Conservation (phyloP, 202 grass and related monocot genomes). For the Musa balbisiana region DNA sequence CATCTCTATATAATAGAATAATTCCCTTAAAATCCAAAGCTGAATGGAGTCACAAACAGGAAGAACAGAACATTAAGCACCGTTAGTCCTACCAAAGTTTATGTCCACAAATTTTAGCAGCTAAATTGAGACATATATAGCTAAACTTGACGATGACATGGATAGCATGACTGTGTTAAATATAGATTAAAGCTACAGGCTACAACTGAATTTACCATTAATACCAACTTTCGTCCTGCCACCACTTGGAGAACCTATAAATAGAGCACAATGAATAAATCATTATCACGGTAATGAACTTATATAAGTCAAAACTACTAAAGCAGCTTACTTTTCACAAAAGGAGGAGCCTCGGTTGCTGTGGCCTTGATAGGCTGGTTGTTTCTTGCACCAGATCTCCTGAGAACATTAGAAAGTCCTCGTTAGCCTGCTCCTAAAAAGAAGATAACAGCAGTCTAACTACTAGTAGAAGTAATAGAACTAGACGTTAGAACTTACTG, state of each 20-base stretch:
- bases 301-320: background rate
- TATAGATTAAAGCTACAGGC: background rate
- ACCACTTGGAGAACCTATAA: slow-evolving; percentile 43
- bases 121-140: background rate
- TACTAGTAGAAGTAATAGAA: background rate
- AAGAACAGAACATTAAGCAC: background rate
- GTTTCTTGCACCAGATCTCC: slow-evolving; percentile 35
- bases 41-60: too few species aligned
- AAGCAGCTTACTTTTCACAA: slow-evolving; percentile 35
- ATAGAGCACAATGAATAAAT: slow-evolving; percentile 9
- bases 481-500: slow-evolving; percentile 1
- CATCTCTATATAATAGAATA: too few species aligned
- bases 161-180: background rate
- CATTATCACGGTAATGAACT: background rate
- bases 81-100: background rate
- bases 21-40: too few species aligned
- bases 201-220: slow-evolving; percentile 46
- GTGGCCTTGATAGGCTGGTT: slow-evolving; percentile 56
- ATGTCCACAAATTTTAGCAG: background rate
- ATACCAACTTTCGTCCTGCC: slow-evolving; percentile 66
- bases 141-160: background rate
- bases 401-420: background rate
- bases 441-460: background rate
- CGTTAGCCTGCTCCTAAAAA: too few species aligned
- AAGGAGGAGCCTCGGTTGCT: slow-evolving; percentile 40